A percentile compares a stretch with the other conserved stretches of the same genome.
Evolutionary conservation across 345 rosid genomes (phyloP).

Genomic region (Abelmoschus esculentus): DNA sequence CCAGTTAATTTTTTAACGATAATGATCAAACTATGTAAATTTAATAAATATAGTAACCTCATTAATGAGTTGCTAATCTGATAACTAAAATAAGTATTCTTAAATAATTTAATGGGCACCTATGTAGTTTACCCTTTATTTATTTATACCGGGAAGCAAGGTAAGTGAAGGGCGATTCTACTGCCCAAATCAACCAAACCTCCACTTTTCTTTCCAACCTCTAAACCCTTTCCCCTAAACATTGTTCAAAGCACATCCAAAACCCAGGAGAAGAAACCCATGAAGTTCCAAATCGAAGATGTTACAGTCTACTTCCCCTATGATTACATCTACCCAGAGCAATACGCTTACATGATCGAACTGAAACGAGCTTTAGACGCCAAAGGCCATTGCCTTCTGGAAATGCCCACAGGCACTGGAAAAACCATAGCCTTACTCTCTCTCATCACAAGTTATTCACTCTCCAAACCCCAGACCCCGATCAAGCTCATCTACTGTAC

Average conservation of each 20-base stretch:
- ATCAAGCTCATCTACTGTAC: constrained; percentile 91
- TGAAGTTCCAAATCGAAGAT: constrained; percentile 89
- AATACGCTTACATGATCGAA: constrained; percentile 87
- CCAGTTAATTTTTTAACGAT: too few species aligned
- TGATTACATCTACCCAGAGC: constrained; percentile 92
- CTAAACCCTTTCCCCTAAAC: not conserved
- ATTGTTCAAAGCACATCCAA: not conserved
- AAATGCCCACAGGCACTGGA: constrained; percentile 99
- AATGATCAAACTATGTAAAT: too few species aligned
- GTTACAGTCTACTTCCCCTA: constrained; percentile 87
- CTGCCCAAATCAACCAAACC: not conserved
- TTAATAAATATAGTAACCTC: too few species aligned
- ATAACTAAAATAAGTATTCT: too few species aligned
- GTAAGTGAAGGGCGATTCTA: not conserved
- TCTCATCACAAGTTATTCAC: constrained; percentile 78
- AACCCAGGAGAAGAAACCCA: constrained; percentile 11
- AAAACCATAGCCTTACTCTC: constrained; percentile 95
- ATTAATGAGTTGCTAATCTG: too few species aligned
- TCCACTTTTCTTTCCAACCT: not conserved
- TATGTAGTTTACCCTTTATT: not conserved
- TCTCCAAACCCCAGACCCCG: constrained; percentile 55
- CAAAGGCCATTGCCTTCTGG: constrained; percentile 94
- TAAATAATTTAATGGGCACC: too few species aligned
- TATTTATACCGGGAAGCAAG: not conserved
- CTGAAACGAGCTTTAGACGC: constrained; percentile 91